A percentile compares a stretch with the other conserved stretches of the same genome.
These are phyloP conservation scores for Taphrina betulina DNA, from an alignment of 1,139 yeast genomes.

Conservation along the genomic window DNA sequence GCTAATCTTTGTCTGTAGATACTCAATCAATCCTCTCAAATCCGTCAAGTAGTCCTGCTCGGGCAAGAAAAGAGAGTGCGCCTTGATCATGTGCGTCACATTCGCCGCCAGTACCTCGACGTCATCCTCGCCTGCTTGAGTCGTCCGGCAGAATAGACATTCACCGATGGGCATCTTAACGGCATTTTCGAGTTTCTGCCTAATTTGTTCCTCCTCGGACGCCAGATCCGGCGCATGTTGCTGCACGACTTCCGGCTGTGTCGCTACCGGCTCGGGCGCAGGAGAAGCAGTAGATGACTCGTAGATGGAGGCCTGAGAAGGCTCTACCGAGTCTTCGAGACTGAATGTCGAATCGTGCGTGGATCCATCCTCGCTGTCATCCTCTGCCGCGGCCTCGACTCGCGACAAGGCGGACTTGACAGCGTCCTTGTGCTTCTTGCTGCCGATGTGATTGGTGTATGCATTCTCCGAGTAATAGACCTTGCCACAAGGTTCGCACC, in stretches of 20 bases:
- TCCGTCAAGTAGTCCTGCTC: conserved; percentile 70
- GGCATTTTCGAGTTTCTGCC: conserved; percentile 41
- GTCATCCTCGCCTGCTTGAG: conserved; percentile 41
- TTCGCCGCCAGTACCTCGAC: conserved; percentile 60
- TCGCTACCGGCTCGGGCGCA: conserved; percentile 2
- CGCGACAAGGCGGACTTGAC: conserved; percentile 26
- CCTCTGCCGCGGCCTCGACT: conserved; percentile 32
- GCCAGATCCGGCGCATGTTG: neutral
- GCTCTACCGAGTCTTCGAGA: conserved; percentile 56
- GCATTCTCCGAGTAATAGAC: conserved; percentile 40
- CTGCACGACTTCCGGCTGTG: neutral
- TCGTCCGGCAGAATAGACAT: conserved; percentile 29
- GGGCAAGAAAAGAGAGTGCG: conserved; percentile 84
- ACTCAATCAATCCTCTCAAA: conserved; percentile 66
- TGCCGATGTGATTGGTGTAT: conserved; percentile 39
- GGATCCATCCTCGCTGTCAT: conserved; percentile 37
- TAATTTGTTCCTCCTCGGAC: conserved; percentile 44
- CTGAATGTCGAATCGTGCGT: conserved; percentile 48
- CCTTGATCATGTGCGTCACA: conserved; percentile 69
- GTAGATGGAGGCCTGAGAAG: conserved; percentile 67
- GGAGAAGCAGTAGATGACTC: conserved; percentile 46
- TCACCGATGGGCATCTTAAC: conserved; percentile 22
- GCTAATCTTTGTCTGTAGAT: conserved; percentile 79
- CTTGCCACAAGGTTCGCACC: conserved; percentile 39
- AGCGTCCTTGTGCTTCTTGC: conserved; percentile 37